These are phyloP conservation scores for Didymella arachidicola DNA, from an alignment of 2,329 filamentous ascomycete genomes.

Conservation along the genomic window DNA sequence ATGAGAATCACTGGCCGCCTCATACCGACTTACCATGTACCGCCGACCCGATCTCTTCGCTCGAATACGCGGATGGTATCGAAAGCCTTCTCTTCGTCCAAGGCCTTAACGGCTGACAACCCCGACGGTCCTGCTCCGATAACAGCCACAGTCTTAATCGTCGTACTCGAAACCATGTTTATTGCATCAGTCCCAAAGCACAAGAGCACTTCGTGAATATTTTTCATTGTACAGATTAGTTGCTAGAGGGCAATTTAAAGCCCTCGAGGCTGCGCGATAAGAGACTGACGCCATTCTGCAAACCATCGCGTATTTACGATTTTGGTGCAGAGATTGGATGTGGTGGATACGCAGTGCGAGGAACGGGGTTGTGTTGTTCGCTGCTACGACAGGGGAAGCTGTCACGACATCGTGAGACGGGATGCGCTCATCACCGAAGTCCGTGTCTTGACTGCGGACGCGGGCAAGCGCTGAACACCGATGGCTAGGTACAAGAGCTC, in stretches of 20 bases:
- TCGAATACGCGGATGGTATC: background rate
- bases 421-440: slow-evolving; percentile 9
- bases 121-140: background rate
- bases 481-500: background rate
- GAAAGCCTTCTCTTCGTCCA: background rate
- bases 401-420: slow-evolving; percentile 12
- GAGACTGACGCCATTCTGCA: background rate
- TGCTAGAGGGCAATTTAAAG: background rate
- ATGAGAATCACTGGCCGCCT: background rate
- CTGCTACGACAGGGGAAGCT: slow-evolving; percentile 3
- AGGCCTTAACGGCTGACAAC: background rate
- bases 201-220: background rate
- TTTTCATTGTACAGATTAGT: background rate
- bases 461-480: background rate
- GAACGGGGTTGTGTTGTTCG: slow-evolving; percentile 7
- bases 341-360: slow-evolving; percentile 8
- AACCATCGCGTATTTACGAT: background rate
- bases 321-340: background rate
- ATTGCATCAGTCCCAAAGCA: background rate
- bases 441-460: background rate
- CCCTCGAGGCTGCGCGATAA: background rate
- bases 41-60: background rate
- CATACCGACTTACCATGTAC: background rate
- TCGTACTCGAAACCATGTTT: background rate
- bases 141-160: background rate